Percentiles rank a stretch among this genome's conserved stretches.
These are phyloP conservation scores for Eucalyptus pumila DNA, from an alignment of 345 rosid genomes.

Conservation along the genomic window DNA sequence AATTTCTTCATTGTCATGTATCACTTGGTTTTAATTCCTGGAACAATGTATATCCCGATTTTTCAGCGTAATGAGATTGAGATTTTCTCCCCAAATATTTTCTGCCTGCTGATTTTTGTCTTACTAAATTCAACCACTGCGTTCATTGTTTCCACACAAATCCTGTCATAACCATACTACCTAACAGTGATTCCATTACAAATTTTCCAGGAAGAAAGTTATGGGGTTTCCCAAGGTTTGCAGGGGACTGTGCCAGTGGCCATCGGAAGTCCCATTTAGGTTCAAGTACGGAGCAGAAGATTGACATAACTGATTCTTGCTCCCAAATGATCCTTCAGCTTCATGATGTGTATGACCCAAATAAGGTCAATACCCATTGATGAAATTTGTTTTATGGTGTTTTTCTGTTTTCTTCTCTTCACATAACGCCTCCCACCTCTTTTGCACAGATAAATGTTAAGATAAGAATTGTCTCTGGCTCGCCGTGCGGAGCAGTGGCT, in stretches of 20 bases:
- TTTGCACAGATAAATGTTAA: conserved; percentile 64
- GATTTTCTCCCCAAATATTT: neutral
- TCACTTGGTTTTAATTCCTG: neutral
- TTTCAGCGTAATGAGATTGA: neutral
- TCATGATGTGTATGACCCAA: conserved; percentile 96
- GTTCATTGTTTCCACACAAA: neutral
- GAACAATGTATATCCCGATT: neutral
- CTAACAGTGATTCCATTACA: neutral
- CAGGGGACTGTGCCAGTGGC: conserved; percentile 88
- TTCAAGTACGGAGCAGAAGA: conserved; percentile 57
- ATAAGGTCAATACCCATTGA: conserved; percentile 35
- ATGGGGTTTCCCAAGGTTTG: conserved; percentile 91
- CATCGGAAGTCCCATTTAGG: conserved; percentile 53
- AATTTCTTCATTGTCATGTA: neutral
- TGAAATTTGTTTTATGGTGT: neutral
- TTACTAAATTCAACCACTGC: neutral
- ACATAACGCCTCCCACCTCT: neutral
- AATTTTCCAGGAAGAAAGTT: conserved; percentile 54
- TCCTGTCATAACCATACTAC: neutral
- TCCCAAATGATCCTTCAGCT: conserved; percentile 99
- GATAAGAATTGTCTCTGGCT: conserved; percentile 87
- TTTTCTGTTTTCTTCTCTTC: neutral
- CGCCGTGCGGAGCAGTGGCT: conserved; percentile 80
- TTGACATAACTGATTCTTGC: conserved; percentile 80
- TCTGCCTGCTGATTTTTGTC: neutral